Percentiles rank a stretch among this genome's conserved stretches.
These are phyloP conservation scores for Penstemon newberryi DNA, from an alignment of 257 asterid species.

Conservation along the genomic window DNA sequence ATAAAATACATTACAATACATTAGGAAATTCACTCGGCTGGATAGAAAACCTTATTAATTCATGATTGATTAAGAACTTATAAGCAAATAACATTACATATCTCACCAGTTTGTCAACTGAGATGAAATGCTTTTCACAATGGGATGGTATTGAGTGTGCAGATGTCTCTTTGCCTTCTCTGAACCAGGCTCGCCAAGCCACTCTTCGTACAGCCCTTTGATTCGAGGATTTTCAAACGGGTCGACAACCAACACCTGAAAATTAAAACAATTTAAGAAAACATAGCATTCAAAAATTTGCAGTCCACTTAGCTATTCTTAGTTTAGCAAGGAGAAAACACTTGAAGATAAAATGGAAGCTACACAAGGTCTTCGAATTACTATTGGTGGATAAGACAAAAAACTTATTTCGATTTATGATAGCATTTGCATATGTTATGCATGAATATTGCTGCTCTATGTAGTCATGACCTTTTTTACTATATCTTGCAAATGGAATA, in stretches of 20 bases:
- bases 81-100: conserved; percentile 7
- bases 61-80: neutral
- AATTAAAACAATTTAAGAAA: conserved; percentile 6
- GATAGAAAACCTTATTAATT: conserved; percentile 16
- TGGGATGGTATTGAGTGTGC: conserved; percentile 80
- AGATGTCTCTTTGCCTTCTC: conserved; percentile 73
- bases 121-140: conserved; percentile 78
- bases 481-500: neutral
- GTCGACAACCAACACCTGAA: conserved; percentile 56
- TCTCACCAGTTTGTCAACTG: conserved; percentile 87
- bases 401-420: neutral
- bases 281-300: neutral
- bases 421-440: neutral
- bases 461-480: neutral
- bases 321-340: neutral
- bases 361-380: conserved; percentile 1
- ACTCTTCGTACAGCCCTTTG: conserved; percentile 57
- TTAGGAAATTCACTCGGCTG: neutral
- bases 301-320: no score
- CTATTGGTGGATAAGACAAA: neutral
- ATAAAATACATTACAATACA: conserved; percentile 2
- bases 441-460: neutral
- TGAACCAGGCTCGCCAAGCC: conserved; percentile 91
- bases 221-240: conserved; percentile 69
- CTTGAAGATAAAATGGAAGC: neutral